These are phyloP conservation scores for Penicillium digitatum DNA, from an alignment of 2,329 filamentous ascomycete species.

Conservation along the genomic window DNA sequence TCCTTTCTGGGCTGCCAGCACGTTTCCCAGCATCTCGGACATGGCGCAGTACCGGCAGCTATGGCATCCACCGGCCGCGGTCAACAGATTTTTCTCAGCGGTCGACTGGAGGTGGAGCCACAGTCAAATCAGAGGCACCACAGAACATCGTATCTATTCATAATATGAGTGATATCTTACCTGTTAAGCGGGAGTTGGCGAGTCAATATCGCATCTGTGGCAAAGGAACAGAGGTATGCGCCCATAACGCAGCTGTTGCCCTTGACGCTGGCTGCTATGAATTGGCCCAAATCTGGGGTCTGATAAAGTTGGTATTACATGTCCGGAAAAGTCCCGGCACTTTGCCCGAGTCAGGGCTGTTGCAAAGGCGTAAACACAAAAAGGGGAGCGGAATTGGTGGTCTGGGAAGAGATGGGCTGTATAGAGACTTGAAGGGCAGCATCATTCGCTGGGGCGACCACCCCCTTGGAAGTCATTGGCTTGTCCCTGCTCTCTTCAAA, in stretches of 20 bases:
- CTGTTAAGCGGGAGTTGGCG: conserved; percentile 73
- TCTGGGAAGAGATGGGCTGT: conserved; percentile 26
- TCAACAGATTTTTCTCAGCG: conserved; percentile 48
- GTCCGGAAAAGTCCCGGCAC: conserved; percentile 70
- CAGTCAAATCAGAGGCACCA: conserved; percentile 45
- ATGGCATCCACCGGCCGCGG: conserved; percentile 56
- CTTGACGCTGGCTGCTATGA: conserved; percentile 66
- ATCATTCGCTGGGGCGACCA: conserved; percentile 56
- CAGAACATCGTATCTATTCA: conserved; percentile 73
- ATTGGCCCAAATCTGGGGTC: conserved; percentile 76
- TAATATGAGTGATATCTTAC: conserved; percentile 66
- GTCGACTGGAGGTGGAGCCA: conserved; percentile 55
- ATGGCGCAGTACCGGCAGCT: conserved; percentile 48
- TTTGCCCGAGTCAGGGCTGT: conserved; percentile 54
- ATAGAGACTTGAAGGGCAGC: conserved; percentile 39
- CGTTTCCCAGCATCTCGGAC: conserved; percentile 50
- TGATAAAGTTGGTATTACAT: conserved; percentile 71
- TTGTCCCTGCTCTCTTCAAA: conserved; percentile 55
- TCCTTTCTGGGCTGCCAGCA: conserved; percentile 44
- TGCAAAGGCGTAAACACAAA: conserved; percentile 50
- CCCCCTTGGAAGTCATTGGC: conserved; percentile 53
- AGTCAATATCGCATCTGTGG: conserved; percentile 79
- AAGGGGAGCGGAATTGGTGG: conserved; percentile 37
- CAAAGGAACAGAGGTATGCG: conserved; percentile 73
- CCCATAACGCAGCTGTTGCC: conserved; percentile 77